A percentile compares a stretch with the other conserved stretches of the same genome.
Evolutionary conservation across 2,329 filamentous ascomycete genomes (phyloP).

Genomic region (Alternaria arbusti): DNA sequence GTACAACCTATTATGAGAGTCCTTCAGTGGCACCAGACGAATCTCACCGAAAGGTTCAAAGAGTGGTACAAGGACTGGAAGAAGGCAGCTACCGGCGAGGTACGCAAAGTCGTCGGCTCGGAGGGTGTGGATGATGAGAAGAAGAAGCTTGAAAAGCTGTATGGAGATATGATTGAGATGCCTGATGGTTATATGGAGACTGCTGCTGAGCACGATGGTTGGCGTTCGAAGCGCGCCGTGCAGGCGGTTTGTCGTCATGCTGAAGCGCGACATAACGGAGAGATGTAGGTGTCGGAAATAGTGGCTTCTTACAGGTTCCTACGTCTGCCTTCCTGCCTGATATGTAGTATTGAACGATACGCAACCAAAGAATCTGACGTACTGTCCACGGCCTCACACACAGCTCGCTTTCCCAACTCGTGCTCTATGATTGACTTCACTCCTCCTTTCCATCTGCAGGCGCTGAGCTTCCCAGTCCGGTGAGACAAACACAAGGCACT

Average conservation of each 20-base stretch:
- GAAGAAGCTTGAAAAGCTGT: conserved; percentile 5
- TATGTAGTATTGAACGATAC: no score
- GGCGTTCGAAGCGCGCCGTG: conserved; percentile 15
- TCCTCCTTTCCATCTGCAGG: no score
- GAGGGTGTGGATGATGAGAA: conserved; percentile 5
- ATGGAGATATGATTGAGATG: conserved; percentile 15
- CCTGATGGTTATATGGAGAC: conserved; percentile 12
- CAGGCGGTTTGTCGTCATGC: conserved; percentile 15
- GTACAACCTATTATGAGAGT: conserved; percentile 3
- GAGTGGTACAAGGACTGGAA: conserved; percentile 21
- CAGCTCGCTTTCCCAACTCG: no score
- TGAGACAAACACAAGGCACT: no score
- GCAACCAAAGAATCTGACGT: no score
- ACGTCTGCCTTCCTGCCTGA: no score
- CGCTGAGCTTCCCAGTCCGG: no score
- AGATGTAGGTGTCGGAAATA: not conserved
- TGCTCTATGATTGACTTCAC: no score
- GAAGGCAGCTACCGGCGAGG: conserved; percentile 1
- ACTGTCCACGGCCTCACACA: no score
- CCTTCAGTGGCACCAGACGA: conserved; percentile 14
- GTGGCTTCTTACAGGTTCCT: not conserved
- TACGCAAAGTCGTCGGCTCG: conserved; percentile 1
- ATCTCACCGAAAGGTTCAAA: conserved; percentile 5
- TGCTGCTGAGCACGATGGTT: conserved; percentile 20
- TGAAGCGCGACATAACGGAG: not conserved